A percentile compares a stretch with the other conserved stretches of the same genome.
Conservation (phyloP, 1,284 basidiomycete species). For the Melampsora larici-populina region DNA sequence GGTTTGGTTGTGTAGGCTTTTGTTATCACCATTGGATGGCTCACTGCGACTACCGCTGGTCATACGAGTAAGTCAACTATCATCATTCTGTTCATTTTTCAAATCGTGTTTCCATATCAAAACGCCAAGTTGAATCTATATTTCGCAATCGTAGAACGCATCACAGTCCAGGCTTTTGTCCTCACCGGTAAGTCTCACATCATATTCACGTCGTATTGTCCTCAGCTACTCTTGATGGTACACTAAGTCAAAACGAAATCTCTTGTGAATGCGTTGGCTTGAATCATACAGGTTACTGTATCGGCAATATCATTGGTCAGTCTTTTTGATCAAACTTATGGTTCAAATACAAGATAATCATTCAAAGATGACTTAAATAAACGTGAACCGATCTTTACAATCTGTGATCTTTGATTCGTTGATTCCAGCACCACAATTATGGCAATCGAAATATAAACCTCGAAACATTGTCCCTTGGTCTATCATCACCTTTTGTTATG, state of each 20-base stretch:
- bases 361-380: too few species aligned
- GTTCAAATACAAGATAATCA: background rate
- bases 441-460: background rate
- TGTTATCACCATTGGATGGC: background rate
- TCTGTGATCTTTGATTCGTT: background rate
- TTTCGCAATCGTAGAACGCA: background rate
- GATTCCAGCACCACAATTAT: background rate
- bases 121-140: background rate
- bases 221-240: background rate
- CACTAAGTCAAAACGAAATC: background rate
- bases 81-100: background rate
- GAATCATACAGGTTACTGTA: background rate
- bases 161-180: background rate
- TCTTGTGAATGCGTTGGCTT: background rate
- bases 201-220: background rate
- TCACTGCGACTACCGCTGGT: constrained; percentile 1
- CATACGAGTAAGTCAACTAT: background rate
- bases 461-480: background rate
- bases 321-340: background rate
- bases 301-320: constrained; percentile 6
- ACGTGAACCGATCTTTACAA: background rate
- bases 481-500: background rate
- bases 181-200: background rate
- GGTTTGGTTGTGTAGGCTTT: background rate
- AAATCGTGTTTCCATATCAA: background rate